phyloP scores from a whole-genome alignment of 2,329 filamentous ascomycete genomes.

The Monilinia laxa region DNA sequence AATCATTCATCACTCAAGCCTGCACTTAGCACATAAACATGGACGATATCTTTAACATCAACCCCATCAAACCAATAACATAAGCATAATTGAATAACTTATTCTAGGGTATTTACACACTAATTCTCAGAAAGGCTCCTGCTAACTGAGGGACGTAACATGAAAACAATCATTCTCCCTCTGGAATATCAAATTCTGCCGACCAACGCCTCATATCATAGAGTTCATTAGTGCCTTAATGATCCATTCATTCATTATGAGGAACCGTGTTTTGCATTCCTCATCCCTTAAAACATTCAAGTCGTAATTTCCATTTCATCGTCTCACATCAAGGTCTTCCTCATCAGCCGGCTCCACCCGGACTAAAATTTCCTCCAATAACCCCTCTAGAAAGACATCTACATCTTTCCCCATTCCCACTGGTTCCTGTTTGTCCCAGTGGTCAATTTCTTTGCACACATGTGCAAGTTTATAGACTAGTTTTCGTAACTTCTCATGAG shows the following conservation, averaged over 20 bases:
- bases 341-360: constrained; percentile 76
- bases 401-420: constrained; percentile 94
- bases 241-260: constrained; percentile 22
- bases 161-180: constrained; percentile 3
- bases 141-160: background rate
- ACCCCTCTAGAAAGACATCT: constrained; percentile 82
- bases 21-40: background rate
- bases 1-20: background rate
- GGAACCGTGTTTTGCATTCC: background rate
- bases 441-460: constrained; percentile 86
- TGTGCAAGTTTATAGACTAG: constrained; percentile 80
- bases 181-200: constrained; percentile 21
- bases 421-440: constrained; percentile 79
- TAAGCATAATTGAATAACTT: constrained; percentile 4
- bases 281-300: constrained; percentile 19
- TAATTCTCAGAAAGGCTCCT: background rate
- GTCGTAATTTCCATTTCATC: constrained; percentile 27
- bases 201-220: constrained; percentile 20
- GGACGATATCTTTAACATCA: background rate
- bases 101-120: constrained; percentile 29
- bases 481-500: constrained; percentile 79
- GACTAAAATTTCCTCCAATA: constrained; percentile 91
- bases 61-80: background rate
- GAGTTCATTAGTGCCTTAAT: constrained; percentile 18
- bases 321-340: constrained; percentile 34